Conservation (phyloP, 164 flowering plant genomes). For the Annona cherimola region DNA sequence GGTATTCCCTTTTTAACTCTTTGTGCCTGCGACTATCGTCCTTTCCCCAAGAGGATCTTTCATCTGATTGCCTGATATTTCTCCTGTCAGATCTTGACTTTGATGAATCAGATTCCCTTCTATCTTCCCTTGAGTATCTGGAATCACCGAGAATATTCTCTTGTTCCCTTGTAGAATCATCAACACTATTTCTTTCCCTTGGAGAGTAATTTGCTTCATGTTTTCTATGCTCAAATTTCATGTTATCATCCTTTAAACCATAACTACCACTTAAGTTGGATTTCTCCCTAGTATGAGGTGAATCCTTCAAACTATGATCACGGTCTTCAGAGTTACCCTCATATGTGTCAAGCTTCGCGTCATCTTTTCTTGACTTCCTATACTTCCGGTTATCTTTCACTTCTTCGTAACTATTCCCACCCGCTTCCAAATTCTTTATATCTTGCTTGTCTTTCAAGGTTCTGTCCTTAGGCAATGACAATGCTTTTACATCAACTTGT, state of each 20-base stretch:
- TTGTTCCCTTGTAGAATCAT: slow-evolving; percentile 9
- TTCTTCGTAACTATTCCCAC: background rate
- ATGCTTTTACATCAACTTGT: slow-evolving; percentile 1
- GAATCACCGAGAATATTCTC: slow-evolving; percentile 9
- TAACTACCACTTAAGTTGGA: slow-evolving; percentile 4
- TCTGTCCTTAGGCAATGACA: slow-evolving; percentile 5
- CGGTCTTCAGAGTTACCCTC: slow-evolving; percentile 1
- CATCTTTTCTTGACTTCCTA: slow-evolving; percentile 9
- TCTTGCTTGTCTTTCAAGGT: slow-evolving; percentile 7
- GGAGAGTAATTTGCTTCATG: slow-evolving; percentile 1
- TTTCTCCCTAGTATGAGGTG: background rate
- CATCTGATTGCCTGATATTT: slow-evolving; percentile 13
- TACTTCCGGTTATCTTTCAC: slow-evolving; percentile 8
- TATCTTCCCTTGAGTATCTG: slow-evolving; percentile 11
- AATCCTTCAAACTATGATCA: slow-evolving; percentile 5
- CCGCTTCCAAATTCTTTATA: slow-evolving; percentile 6
- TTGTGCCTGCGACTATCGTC: slow-evolving; percentile 9
- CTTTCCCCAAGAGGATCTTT: slow-evolving; percentile 5
- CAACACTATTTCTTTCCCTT: background rate
- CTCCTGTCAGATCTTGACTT: slow-evolving; percentile 15
- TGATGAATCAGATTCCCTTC: slow-evolving; percentile 10
- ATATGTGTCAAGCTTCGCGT: slow-evolving; percentile 2
- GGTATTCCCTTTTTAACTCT: slow-evolving; percentile 4
- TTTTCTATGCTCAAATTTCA: slow-evolving; percentile 9
- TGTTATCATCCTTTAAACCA: slow-evolving; percentile 8